Evolutionary conservation across 1,284 basidiomycete genomes (phyloP).

Genomic region (Cystobasidiaceae sp.): DNA sequence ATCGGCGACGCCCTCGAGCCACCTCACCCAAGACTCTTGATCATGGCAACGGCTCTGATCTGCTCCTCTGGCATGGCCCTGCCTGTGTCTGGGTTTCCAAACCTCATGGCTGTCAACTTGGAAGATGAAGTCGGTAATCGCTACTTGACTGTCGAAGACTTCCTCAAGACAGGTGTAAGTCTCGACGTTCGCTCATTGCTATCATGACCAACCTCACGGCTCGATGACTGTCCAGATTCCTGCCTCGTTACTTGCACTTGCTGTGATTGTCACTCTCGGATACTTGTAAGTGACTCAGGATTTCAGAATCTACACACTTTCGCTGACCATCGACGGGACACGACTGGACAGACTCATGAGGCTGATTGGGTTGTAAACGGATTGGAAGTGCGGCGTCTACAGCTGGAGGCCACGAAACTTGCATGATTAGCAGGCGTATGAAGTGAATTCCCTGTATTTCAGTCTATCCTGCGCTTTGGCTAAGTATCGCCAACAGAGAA

Average conservation of each 20-base stretch:
- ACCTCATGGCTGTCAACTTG: slow-evolving; percentile 60
- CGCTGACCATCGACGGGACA: background rate
- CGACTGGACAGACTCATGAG: slow-evolving; percentile 10
- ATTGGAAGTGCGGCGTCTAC: too few relatives aligned
- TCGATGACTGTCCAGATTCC: slow-evolving; percentile 76
- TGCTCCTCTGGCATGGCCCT: slow-evolving; percentile 97
- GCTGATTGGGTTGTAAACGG: slow-evolving; percentile 8
- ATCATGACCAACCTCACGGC: slow-evolving; percentile 68
- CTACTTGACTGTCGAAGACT: slow-evolving; percentile 44
- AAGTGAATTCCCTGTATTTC: too few relatives aligned
- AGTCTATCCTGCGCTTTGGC: too few relatives aligned
- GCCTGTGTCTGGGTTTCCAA: slow-evolving; percentile 92
- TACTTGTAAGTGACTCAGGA: slow-evolving; percentile 49
- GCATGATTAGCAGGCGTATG: too few relatives aligned
- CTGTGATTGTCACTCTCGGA: slow-evolving; percentile 74
- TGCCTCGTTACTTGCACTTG: slow-evolving; percentile 76
- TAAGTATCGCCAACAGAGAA: too few relatives aligned
- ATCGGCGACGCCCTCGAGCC: slow-evolving; percentile 72
- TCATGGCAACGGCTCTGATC: slow-evolving; percentile 81
- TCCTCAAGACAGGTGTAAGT: slow-evolving; percentile 22
- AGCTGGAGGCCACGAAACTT: too few relatives aligned
- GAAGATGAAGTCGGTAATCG: slow-evolving; percentile 90
- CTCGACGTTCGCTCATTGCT: slow-evolving; percentile 54
- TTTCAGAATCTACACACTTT: background rate
- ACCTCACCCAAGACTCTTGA: slow-evolving; percentile 68